phyloP scores from a whole-genome alignment of 768 basidiomycete species.

The Xerocomus brunneocitrinus region DNA sequence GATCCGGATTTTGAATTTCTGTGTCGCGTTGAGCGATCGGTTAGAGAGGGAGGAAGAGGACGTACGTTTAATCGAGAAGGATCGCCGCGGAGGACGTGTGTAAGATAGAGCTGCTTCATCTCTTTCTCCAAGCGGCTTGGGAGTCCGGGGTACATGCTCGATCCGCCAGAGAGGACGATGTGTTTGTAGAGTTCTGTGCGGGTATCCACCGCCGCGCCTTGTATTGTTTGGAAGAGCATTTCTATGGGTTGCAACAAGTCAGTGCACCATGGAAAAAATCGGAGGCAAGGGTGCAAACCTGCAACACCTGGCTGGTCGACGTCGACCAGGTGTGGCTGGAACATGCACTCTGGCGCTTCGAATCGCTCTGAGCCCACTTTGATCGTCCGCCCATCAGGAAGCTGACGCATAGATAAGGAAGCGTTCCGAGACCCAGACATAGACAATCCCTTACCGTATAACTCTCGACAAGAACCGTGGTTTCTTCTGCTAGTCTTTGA shows the following conservation, averaged over 20 bases:
- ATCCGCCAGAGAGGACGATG: slow-evolving; percentile 95
- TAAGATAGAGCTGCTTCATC: slow-evolving; percentile 98
- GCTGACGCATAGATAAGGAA: slow-evolving; percentile 39
- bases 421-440: background rate
- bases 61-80: slow-evolving; percentile 81
- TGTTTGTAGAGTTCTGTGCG: slow-evolving; percentile 95
- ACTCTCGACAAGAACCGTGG: slow-evolving; percentile 91
- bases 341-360: slow-evolving; percentile 99
- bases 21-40: background rate
- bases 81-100: slow-evolving; percentile 81
- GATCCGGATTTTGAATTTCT: slow-evolving; percentile 99
- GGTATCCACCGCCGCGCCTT: slow-evolving; percentile 83
- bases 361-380: slow-evolving; percentile 98
- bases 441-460: slow-evolving; percentile 70
- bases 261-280: background rate
- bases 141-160: slow-evolving; percentile 98
- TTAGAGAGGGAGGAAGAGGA: slow-evolving; percentile 14
- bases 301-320: slow-evolving; percentile 96
- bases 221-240: slow-evolving; percentile 96
- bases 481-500: slow-evolving; percentile 89
- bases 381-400: slow-evolving; percentile 93
- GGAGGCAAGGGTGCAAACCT: slow-evolving; percentile 43
- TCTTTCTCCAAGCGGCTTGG: slow-evolving; percentile 97
- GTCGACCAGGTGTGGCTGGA: slow-evolving; percentile 97
- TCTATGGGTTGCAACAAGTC: slow-evolving; percentile 41